Evolutionary conservation across 2,329 filamentous ascomycete species (phyloP), one percentile per base, ranked within the genome.

Genomic region (Acrocalymma vagum): DNA sequence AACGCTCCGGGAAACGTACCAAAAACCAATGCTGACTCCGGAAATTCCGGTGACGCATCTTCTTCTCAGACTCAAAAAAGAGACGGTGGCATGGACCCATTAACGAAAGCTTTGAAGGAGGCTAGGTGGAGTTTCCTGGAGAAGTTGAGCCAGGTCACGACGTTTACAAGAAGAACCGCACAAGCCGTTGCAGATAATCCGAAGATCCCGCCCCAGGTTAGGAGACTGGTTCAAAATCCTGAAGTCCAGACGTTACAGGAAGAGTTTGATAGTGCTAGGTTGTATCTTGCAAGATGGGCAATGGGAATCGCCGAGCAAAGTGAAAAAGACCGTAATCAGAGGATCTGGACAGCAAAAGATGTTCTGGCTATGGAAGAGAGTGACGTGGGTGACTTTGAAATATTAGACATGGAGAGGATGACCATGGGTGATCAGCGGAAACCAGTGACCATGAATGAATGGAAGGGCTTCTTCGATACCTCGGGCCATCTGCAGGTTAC

Each of bases 261-360:
- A 45, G 95, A 99, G 65, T 99, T 96, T 58, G 95, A 99, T 74
- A 96, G 91, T 60, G 94, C 95, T 4, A 83, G 94, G 51, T 80
- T 99, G 45, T 99, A 99, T 64, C 79, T 99, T 25, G 94, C 94
- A 15, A 81, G 94, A 50, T 99, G 94, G 94, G 94, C 94, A 3
- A 97, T 99, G 94, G 91, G 91, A 6, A 96, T 99, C 51, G 92
- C 94, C 0, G 95, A 99, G 68, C 94, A 99, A 73, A 93, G 92
- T 59, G 94, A 99, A 63, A 80, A 85, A 25, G 94, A 99, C 58
- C 79, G 87, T 16, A 88, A 85, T 35, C 87, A 92, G 68, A 80
- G 92, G 30, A 92, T 96, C 62, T 99, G 91, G 88, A 96, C 92
- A 0, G 93, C 90, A 1, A 86, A 85, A 51, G 94, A 99, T 71